Evolutionary conservation across 768 basidiomycete species (phyloP).

Genomic region (Mycena rosella): DNA sequence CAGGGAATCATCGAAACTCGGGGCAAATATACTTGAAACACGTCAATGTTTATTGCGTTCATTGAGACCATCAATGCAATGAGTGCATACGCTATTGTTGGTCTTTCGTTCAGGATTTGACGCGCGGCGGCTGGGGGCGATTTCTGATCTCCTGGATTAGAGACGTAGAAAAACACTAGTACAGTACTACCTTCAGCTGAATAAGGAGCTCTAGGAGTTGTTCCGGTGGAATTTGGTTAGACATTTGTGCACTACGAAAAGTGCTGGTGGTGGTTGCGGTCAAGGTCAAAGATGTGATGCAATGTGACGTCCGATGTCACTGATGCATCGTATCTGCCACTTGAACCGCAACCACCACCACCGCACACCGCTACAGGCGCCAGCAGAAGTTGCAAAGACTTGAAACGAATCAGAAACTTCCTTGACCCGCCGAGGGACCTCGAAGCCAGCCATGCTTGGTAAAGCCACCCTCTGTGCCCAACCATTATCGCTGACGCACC

Average conservation of each 20-base stretch:
- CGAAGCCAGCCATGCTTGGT: conserved; percentile 32
- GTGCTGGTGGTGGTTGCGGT: background rate
- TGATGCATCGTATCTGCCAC: too few species aligned
- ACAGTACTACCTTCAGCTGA: conserved; percentile 70
- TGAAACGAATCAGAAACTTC: too few species aligned
- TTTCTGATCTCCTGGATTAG: conserved; percentile 60
- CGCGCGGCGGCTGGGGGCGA: conserved; percentile 79
- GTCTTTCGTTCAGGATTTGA: conserved; percentile 77
- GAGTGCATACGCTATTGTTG: conserved; percentile 82
- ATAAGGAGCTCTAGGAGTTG: conserved; percentile 81
- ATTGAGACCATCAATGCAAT: conserved; percentile 85
- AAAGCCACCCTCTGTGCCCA: background rate
- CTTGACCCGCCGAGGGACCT: too few species aligned
- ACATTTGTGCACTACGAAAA: conserved; percentile 52
- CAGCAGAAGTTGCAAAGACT: too few species aligned
- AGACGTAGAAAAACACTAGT: background rate
- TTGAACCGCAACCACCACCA: too few species aligned
- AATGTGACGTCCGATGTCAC: too few species aligned
- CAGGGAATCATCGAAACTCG: background rate
- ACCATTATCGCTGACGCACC: background rate
- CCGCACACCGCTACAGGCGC: too few species aligned
- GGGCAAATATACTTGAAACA: conserved; percentile 68
- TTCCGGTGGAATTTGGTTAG: conserved; percentile 68
- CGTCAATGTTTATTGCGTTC: conserved; percentile 79
- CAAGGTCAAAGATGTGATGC: background rate